A percentile compares a stretch with the other conserved stretches of the same genome.
Evolutionary conservation across 2,329 filamentous ascomycete genomes (phyloP).

Genomic region (Cladorrhinum sp.): DNA sequence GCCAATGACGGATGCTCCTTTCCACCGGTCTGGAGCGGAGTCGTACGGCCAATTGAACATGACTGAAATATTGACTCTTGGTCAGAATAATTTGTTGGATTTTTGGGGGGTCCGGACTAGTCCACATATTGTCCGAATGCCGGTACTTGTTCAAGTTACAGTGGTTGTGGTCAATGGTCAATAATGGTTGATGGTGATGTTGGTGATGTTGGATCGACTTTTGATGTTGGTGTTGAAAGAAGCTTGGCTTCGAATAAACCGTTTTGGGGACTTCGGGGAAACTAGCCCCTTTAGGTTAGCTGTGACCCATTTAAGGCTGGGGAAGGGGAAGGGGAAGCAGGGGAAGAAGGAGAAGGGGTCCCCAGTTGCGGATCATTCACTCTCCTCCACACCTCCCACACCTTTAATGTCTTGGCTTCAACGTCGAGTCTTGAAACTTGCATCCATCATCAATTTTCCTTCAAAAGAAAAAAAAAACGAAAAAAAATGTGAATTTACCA

Average conservation of each 20-base stretch:
- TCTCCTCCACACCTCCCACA: not conserved
- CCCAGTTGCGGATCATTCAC: not conserved
- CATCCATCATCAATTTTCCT: not conserved
- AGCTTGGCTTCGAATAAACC: constrained; percentile 5
- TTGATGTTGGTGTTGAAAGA: not conserved
- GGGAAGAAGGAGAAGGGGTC: not conserved
- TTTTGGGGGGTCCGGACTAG: not conserved
- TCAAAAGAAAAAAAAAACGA: too few species aligned
- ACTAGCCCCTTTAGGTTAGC: constrained; percentile 5
- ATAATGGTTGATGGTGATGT: not conserved
- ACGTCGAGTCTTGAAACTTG: not conserved
- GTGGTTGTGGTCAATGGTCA: not conserved
- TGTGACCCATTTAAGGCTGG: constrained; percentile 4
- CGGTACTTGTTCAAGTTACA: not conserved
- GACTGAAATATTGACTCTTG: not conserved
- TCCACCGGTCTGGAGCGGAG: not conserved
- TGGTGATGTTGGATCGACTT: not conserved
- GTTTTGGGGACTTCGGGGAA: not conserved
- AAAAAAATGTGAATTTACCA: too few species aligned
- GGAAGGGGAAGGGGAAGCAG: not conserved
- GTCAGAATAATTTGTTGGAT: not conserved
- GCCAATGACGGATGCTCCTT: not conserved
- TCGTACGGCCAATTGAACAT: not conserved
- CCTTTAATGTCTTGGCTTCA: not conserved
- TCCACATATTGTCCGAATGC: not conserved